Conservation (phyloP, 192 early-diverging fungal species). For the Mortierella alpina region DNA sequence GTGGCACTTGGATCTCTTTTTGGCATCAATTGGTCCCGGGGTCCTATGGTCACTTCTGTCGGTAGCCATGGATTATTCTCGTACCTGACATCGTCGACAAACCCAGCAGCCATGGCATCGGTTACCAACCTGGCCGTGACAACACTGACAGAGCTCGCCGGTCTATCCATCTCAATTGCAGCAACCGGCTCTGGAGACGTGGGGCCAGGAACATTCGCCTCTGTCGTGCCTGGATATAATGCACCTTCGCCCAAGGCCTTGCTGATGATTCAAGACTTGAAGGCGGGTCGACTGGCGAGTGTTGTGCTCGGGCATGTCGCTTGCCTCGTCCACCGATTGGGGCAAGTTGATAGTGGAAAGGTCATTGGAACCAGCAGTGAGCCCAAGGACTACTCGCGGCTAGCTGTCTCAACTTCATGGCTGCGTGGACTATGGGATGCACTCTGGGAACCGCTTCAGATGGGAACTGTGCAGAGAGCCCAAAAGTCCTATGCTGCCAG, state of each 20-base stretch:
- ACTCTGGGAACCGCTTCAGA: conserved; percentile 34
- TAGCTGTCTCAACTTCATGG: conserved; percentile 60
- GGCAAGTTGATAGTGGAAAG: conserved; percentile 26
- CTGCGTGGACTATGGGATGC: conserved; percentile 63
- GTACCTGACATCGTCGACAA: conserved; percentile 20
- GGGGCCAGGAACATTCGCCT: conserved; percentile 2
- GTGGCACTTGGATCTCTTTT: conserved; percentile 36
- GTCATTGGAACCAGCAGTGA: conserved; percentile 56
- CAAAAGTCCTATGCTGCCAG: conserved; percentile 10
- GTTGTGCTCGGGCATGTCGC: conserved; percentile 56
- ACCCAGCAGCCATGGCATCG: conserved; percentile 18
- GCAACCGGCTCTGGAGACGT: background rate
- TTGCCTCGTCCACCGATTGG: conserved; percentile 23
- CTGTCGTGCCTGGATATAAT: conserved; percentile 24
- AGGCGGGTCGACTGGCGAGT: conserved; percentile 61
- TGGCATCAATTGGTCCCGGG: conserved; percentile 40
- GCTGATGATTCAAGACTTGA: conserved; percentile 55
- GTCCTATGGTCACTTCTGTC: conserved; percentile 26
- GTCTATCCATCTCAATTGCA: conserved; percentile 29
- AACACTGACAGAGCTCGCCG: conserved; percentile 39
- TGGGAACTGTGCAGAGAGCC: conserved; percentile 28
- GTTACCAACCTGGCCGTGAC: conserved; percentile 36
- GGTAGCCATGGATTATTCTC: conserved; percentile 43
- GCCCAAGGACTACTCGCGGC: conserved; percentile 60
- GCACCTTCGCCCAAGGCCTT: conserved; percentile 30